A percentile compares a stretch with the other conserved stretches of the same genome.
phyloP scores from a whole-genome alignment of 2,329 filamentous ascomycete species.

The Ophioceras dolichostomum region DNA sequence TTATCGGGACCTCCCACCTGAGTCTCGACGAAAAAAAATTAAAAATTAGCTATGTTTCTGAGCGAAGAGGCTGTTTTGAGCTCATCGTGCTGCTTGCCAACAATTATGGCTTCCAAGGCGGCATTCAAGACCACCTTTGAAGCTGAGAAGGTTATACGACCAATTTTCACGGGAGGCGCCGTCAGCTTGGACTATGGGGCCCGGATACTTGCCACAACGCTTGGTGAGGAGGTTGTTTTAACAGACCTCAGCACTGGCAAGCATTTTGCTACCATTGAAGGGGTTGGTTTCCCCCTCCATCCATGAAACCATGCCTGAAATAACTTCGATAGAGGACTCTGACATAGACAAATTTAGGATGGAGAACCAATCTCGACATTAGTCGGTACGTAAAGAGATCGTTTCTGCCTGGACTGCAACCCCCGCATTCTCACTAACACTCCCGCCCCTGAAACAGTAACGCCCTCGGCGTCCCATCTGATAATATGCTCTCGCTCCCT shows the following conservation, averaged over 20 bases:
- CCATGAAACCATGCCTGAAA: background rate
- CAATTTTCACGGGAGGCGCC: constrained; percentile 87
- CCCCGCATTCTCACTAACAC: constrained; percentile 7
- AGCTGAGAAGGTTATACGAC: constrained; percentile 68
- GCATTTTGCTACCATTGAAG: constrained; percentile 77
- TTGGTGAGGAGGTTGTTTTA: constrained; percentile 86
- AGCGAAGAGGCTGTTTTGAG: no score
- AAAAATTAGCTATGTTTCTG: constrained; percentile 5
- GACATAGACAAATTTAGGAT: constrained; percentile 36
- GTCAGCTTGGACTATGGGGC: constrained; percentile 74
- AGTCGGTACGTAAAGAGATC: constrained; percentile 30
- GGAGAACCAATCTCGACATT: constrained; percentile 70
- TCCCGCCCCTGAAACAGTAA: constrained; percentile 45
- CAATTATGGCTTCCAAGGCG: constrained; percentile 46
- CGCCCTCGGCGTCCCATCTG: constrained; percentile 76
- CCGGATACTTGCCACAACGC: constrained; percentile 69
- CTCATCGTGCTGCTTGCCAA: constrained; percentile 3
- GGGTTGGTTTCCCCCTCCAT: constrained; percentile 37
- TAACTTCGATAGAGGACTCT: no score
- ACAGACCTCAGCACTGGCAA: constrained; percentile 74
- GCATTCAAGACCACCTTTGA: constrained; percentile 82
- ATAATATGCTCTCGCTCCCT: constrained; percentile 90
- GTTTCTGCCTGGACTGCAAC: constrained; percentile 1
- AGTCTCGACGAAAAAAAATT: constrained; percentile 9
- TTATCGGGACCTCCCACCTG: constrained; percentile 11